Conservation (phyloP, 805 yeast genomes). For the Candida chauliodis region DNA sequence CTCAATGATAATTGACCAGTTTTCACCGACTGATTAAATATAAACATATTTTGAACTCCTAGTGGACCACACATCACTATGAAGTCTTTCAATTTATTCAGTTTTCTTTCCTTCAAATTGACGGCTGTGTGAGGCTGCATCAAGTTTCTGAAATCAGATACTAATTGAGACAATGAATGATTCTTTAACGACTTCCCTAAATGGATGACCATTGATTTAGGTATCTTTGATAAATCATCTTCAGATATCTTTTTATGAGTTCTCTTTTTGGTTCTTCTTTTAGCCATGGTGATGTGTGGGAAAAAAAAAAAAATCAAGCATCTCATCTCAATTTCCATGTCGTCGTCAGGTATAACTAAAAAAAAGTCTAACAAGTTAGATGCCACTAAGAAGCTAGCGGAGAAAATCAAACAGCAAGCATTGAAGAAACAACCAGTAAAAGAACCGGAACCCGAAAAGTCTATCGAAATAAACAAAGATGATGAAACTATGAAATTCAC, state of each 20-base stretch:
- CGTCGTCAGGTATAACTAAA: slow-evolving; percentile 10
- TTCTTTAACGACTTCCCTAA: slow-evolving; percentile 75
- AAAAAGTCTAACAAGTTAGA: slow-evolving; percentile 25
- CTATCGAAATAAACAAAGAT: slow-evolving; percentile 13
- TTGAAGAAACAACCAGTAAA: slow-evolving; percentile 16
- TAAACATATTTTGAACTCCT: slow-evolving; percentile 83
- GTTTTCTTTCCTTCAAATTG: slow-evolving; percentile 77
- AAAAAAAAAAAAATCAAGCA: not conserved
- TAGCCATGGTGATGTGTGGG: slow-evolving; percentile 27
- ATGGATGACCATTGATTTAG: slow-evolving; percentile 91
- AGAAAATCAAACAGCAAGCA: slow-evolving; percentile 45
- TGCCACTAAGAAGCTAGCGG: slow-evolving; percentile 48
- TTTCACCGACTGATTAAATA: slow-evolving; percentile 77
- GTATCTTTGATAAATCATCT: slow-evolving; percentile 70
- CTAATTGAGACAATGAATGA: slow-evolving; percentile 79
- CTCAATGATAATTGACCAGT: slow-evolving; percentile 81
- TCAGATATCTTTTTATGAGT: slow-evolving; percentile 69
- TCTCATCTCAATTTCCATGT: slow-evolving; percentile 8
- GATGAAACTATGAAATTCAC: slow-evolving; percentile 22
- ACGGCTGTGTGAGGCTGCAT: slow-evolving; percentile 98
- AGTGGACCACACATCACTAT: slow-evolving; percentile 99
- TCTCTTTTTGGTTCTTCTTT: slow-evolving; percentile 65
- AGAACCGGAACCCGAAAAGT: slow-evolving; percentile 10
- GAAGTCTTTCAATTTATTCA: slow-evolving; percentile 85
- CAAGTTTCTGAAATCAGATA: slow-evolving; percentile 77